Conservation (phyloP, 1,284 basidiomycete species). For the Taiwanofungus camphoratus region DNA sequence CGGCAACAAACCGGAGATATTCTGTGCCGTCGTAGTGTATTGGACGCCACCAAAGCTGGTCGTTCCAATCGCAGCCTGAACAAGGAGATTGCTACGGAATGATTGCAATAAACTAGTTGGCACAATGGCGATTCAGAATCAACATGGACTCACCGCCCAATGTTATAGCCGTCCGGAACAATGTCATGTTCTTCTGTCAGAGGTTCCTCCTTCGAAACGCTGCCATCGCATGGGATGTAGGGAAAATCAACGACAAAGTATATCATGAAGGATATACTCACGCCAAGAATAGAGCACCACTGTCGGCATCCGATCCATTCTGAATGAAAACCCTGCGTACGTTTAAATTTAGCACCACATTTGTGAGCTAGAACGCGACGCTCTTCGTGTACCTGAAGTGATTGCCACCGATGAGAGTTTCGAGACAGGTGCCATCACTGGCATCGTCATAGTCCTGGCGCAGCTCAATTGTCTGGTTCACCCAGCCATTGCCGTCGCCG, state of each 20-base stretch:
- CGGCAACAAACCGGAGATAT: conserved; percentile 45
- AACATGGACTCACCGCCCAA: conserved; percentile 33
- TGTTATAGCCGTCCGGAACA: conserved; percentile 48
- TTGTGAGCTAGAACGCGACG: not conserved
- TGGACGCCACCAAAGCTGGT: conserved; percentile 37
- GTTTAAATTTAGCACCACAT: not conserved
- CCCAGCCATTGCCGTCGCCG: conserved; percentile 60
- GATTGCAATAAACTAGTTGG: not conserved
- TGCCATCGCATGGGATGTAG: conserved; percentile 17
- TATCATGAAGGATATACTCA: conserved; percentile 33
- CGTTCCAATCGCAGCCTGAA: conserved; percentile 36
- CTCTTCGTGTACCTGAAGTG: conserved; percentile 45
- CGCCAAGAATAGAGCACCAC: conserved; percentile 66
- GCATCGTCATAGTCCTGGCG: conserved; percentile 61
- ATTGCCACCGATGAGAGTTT: conserved; percentile 60
- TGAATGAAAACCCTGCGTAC: conserved; percentile 63
- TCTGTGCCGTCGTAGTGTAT: conserved; percentile 44
- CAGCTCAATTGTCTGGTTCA: conserved; percentile 58
- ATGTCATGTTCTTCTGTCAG: conserved; percentile 42
- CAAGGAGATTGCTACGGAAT: conserved; percentile 36
- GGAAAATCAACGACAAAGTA: not conserved
- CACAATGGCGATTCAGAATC: not conserved
- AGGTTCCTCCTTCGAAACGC: conserved; percentile 57
- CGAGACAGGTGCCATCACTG: conserved; percentile 55
- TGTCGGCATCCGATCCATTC: conserved; percentile 55